Conservation (phyloP, 2,329 filamentous ascomycete species). For the Conoideocrella luteorostrata region DNA sequence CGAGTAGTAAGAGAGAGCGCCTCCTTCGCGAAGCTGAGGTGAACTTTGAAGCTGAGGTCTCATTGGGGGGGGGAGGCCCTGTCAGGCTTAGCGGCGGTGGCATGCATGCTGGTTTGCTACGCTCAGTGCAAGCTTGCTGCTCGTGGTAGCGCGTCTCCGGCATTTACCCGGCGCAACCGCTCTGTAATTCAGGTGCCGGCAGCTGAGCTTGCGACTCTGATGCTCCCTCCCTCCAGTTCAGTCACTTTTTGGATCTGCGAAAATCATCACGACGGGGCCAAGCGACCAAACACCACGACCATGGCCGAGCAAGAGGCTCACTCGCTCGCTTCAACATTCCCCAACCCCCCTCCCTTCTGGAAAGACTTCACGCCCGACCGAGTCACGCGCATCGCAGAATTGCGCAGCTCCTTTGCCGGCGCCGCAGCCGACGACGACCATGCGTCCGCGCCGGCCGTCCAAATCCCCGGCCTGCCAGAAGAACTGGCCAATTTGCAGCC, state of each 20-base stretch:
- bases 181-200: no score
- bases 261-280: not conserved
- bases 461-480: slow-evolving; percentile 50
- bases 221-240: no score
- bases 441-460: slow-evolving; percentile 20
- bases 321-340: slow-evolving; percentile 62
- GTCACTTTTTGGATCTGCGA: not conserved
- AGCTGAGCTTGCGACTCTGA: no score
- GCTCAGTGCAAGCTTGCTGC: no score
- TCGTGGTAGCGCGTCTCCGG: slow-evolving; percentile 2
- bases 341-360: slow-evolving; percentile 85
- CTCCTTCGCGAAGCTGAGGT: no score
- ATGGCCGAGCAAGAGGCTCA: slow-evolving; percentile 54
- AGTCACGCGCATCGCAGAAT: slow-evolving; percentile 45
- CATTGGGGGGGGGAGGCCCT: no score
- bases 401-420: slow-evolving; percentile 34
- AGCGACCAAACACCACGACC: slow-evolving; percentile 9
- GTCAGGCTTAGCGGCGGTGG: no score
- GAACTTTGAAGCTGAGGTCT: no score
- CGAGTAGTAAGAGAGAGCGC: no score
- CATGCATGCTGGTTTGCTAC: no score
- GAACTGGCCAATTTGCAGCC: slow-evolving; percentile 76
- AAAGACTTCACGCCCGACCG: slow-evolving; percentile 78
- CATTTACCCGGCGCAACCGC: slow-evolving; percentile 16
- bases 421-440: slow-evolving; percentile 23